Base-by-base conservation (phyloP, 1,284 basidiomycete species). In the Leccinum subfulvum region DNA sequence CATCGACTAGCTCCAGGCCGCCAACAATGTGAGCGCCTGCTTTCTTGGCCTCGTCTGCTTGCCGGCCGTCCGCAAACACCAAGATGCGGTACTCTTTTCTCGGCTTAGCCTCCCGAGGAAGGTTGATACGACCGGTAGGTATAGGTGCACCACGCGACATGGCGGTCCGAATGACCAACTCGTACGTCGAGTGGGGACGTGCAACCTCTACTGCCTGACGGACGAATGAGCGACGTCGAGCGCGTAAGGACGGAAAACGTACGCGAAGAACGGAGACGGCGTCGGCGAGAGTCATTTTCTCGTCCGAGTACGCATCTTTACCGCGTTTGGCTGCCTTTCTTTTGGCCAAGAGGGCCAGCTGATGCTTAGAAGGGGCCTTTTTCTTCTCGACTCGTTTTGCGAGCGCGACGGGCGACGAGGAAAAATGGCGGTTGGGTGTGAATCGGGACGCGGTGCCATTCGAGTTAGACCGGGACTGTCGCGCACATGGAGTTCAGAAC, bases 21-120 rank as follows among this genome's bases (percentile, higher is more conserved):
- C 95, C 95, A 37, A 97, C 91, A 67, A 91, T 85, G 65, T 93
- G 86, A 3, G 93, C 95, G 7, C 94, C 94, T 8, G 92, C 92
- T 58, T 81, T 84, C 74, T 82, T 87, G 1, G 93, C 93, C 54
- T 93, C 90, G 16, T 91, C 87, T 13, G 89, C 88, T 64, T 84
- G 81, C 62, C 85, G 80, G 14, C 91, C 91, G 68, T 95, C 91
- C 6, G 94, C 93, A 70, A 97, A 96, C 26, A 96, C 94, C 33
- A 96, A 81, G 57, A 97, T 88, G 59, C 84, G 86, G 65, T 92
- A 89, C 68, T 90, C 86, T 47, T 83, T 77, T 70, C 80, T 82
- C 57, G 84, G 77, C 69, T 93, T 92, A 13, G 92, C 88, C 69
- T 95, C 92, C 59, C 86, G 80, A 2, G 90, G 88, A 37, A 92